Base-by-base conservation (phyloP, 257 asterid species). In the Eucommia ulmoides region DNA sequence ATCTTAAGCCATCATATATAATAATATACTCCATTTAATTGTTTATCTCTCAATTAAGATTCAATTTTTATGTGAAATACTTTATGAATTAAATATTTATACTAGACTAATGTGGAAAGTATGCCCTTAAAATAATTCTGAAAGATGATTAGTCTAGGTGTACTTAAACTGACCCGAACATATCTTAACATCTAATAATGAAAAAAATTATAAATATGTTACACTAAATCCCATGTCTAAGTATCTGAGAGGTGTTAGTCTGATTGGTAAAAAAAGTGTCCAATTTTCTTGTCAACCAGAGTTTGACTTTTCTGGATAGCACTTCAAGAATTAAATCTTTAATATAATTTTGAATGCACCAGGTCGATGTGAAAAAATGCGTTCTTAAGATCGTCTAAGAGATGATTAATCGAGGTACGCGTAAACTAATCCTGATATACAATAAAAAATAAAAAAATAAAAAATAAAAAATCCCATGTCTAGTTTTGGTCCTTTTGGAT, bases 361-460 rank as follows among this genome's bases (percentile, higher is more conserved):
- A 10, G 19, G 10, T 3, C n/a, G 7, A 48, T 22, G 24, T n/a
- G 38, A 26, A 8, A 45, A 22, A 45, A n/a, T 53, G 47, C 19
- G 24, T 35, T 55, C 25, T 57, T 29, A 62, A 52, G 65, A 33
- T 52, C 61, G 62, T 56, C 68, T 48, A 56, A 52, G 51, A 38
- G 23, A 35, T 59, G 65, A 62, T 56, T 61, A 52, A 56, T 62
- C 25, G 25, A 20, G 33, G 21, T 29, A 12, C 12, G 12, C 7
- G 38, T 29, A 5, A 29, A 29, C 12, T 29, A 29, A 29, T 29
- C 38, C 12, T 29, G 38, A 29, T 29, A 29, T 29, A 29, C 12
- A 5, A 29, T 29, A 5, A 29, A 5, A 29, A 29, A 29, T 29
- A 29, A 29, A 29, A 7, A 7, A 7, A 12, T 29, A 29, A 5